A percentile compares a stretch with the other conserved stretches of the same genome.
These are phyloP conservation scores for Hirsutella rhossiliensis DNA, from an alignment of 2,329 filamentous ascomycete genomes.

Conservation along the genomic window DNA sequence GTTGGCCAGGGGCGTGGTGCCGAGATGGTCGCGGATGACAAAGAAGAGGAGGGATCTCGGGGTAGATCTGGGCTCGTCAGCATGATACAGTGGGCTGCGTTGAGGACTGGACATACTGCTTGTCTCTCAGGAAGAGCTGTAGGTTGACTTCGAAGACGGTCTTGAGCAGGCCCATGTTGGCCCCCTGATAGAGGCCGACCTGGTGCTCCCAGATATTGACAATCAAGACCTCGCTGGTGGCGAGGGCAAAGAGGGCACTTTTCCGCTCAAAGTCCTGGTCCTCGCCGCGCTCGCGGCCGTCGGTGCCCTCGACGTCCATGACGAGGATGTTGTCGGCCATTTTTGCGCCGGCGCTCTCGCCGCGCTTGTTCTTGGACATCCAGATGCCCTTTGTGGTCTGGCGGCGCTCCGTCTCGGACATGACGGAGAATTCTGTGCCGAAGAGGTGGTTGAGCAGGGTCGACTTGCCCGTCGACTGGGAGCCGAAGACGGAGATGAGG, in stretches of 20 bases:
- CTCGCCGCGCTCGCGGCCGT: slow-evolving; percentile 89
- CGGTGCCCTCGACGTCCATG: slow-evolving; percentile 98
- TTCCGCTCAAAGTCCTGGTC: slow-evolving; percentile 99
- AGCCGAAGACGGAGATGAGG: slow-evolving; percentile 96
- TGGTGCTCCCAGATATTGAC: slow-evolving; percentile 99
- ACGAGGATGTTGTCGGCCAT: slow-evolving; percentile 98
- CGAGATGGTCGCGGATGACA: slow-evolving; percentile 94
- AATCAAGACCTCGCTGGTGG: slow-evolving; percentile 94
- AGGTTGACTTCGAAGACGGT: slow-evolving; percentile 98
- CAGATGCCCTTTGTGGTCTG: slow-evolving; percentile 99
- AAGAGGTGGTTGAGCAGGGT: slow-evolving; percentile 94
- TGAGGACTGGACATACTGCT: slow-evolving; percentile 49
- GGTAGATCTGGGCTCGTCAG: slow-evolving; percentile 48
- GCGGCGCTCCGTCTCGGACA: slow-evolving; percentile 86
- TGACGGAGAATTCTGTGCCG: slow-evolving; percentile 91
- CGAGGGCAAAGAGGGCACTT: slow-evolving; percentile 90
- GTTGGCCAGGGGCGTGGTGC: slow-evolving; percentile 80
- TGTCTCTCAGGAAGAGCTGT: slow-evolving; percentile 92
- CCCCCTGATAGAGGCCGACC: slow-evolving; percentile 93
- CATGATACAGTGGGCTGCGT: not conserved
- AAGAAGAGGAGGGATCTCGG: slow-evolving; percentile 93
- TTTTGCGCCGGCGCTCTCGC: slow-evolving; percentile 32
- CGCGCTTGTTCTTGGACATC: slow-evolving; percentile 92
- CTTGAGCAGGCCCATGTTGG: slow-evolving; percentile 97
- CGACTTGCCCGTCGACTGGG: slow-evolving; percentile 96